Evolutionary conservation across 1,284 basidiomycete genomes (phyloP).

Genomic region (Coniferiporia weirii): DNA sequence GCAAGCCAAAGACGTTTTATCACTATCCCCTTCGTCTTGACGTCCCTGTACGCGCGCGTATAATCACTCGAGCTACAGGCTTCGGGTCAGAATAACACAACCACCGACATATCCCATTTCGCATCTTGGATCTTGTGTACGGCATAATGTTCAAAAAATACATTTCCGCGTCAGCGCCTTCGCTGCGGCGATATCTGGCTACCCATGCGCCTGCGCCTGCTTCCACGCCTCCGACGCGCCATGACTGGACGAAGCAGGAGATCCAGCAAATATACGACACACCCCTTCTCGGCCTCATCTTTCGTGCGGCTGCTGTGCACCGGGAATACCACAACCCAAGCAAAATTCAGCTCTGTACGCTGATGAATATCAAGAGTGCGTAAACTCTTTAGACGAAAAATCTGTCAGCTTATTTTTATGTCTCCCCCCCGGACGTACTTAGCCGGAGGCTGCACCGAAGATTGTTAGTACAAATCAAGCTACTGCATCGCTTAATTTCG

Average conservation of each 20-base stretch:
- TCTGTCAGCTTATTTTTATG: constrained; percentile 16
- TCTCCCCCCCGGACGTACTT: not conserved
- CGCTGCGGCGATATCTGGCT: constrained; percentile 45
- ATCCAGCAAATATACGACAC: constrained; percentile 74
- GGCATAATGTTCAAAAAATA: constrained; percentile 12
- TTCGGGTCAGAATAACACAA: not conserved
- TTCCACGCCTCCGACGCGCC: constrained; percentile 32
- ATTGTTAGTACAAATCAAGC: constrained; percentile 56
- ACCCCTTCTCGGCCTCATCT: constrained; percentile 84
- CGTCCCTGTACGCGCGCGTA: not conserved
- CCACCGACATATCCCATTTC: no score
- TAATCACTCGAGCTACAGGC: not conserved
- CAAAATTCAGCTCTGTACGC: constrained; percentile 93
- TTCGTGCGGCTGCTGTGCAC: constrained; percentile 79
- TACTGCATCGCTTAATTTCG: constrained; percentile 1
- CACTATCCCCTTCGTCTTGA: not conserved
- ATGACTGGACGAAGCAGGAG: constrained; percentile 65
- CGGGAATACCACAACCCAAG: constrained; percentile 81
- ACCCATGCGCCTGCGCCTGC: constrained; percentile 45
- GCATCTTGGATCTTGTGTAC: not conserved
- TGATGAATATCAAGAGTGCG: constrained; percentile 99
- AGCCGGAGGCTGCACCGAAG: constrained; percentile 95
- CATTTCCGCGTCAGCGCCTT: not conserved
- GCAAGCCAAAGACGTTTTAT: not conserved
- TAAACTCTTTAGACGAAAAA: constrained; percentile 23